phyloP scores from a whole-genome alignment of 495 filamentous ascomycete species.

The Penicillium manginii region DNA sequence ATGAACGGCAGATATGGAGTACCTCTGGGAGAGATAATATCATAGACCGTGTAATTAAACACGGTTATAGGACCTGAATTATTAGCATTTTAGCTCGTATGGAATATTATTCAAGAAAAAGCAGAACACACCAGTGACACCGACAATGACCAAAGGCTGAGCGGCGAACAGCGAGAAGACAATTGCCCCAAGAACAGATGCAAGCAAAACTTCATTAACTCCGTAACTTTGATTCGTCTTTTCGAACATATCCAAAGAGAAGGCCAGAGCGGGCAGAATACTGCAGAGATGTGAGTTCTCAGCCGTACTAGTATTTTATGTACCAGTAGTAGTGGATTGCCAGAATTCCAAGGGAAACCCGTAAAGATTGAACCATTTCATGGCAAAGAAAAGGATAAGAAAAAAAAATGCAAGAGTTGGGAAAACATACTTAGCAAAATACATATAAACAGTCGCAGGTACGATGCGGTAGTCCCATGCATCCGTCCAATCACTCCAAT shows the following conservation, averaged over 20 bases:
- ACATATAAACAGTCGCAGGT: conserved; percentile 85
- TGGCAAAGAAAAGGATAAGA: not conserved
- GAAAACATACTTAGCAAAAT: conserved; percentile 77
- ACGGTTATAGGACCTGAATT: conserved; percentile 77
- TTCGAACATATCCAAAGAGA: conserved; percentile 84
- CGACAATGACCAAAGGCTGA: conserved; percentile 85
- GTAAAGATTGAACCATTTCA: not conserved
- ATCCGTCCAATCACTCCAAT: conserved; percentile 78
- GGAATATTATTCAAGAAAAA: not conserved
- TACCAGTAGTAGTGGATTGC: not conserved
- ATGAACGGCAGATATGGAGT: conserved; percentile 81
- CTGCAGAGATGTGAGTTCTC: conserved; percentile 45
- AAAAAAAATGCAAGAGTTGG: not conserved
- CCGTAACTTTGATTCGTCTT: conserved; percentile 80
- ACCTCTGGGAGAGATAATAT: conserved; percentile 72
- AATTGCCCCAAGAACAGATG: conserved; percentile 75
- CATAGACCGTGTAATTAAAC: conserved; percentile 86
- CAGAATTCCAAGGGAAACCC: not conserved
- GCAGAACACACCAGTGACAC: conserved; percentile 69
- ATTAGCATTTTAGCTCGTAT: conserved; percentile 4
- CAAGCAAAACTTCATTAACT: conserved; percentile 81
- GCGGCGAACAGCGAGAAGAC: conserved; percentile 77
- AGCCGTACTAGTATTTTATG: conserved; percentile 2
- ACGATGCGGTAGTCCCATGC: conserved; percentile 86
- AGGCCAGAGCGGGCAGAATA: conserved; percentile 80